Conservation (phyloP, 2,329 filamentous ascomycete species). For the Ascochyta lentis region DNA sequence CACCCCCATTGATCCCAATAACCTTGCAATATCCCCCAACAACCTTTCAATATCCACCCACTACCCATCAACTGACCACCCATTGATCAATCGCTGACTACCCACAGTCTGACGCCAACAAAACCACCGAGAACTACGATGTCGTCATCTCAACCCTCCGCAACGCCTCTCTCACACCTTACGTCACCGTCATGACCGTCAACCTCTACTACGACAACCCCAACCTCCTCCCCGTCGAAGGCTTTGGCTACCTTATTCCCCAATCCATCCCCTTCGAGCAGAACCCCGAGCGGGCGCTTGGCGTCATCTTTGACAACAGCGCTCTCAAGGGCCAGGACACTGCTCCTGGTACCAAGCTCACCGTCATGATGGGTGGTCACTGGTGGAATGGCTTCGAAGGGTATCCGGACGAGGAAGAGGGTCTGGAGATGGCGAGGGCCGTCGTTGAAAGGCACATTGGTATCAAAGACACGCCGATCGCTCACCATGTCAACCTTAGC, state of each 20-base stretch:
- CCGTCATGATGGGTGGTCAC: slow-evolving; percentile 93
- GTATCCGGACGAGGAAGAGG: slow-evolving; percentile 71
- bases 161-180: slow-evolving; percentile 61
- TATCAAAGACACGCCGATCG: slow-evolving; percentile 68
- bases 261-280: slow-evolving; percentile 71
- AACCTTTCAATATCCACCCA: too few species aligned
- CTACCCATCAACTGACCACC: too few species aligned
- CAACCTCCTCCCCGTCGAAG: slow-evolving; percentile 68
- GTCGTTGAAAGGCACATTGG: slow-evolving; percentile 77
- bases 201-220: slow-evolving; percentile 82
- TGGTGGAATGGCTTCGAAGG: slow-evolving; percentile 75
- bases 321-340: slow-evolving; percentile 64
- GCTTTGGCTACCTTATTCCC: slow-evolving; percentile 93
- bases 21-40: too few species aligned
- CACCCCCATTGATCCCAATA: slow-evolving; percentile 13
- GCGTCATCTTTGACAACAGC: slow-evolving; percentile 90
- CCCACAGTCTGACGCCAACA: slow-evolving; percentile 18
- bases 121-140: slow-evolving; percentile 34
- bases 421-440: slow-evolving; percentile 70
- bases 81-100: slow-evolving; percentile 16
- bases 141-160: slow-evolving; percentile 42
- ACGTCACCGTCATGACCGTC: slow-evolving; percentile 87
- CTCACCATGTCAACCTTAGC: slow-evolving; percentile 67
- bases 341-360: slow-evolving; percentile 77
- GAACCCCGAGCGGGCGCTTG: slow-evolving; percentile 84